Evolutionary conservation across 2,329 filamentous ascomycete species (phyloP).

Genomic region (Talaromyces sp.): DNA sequence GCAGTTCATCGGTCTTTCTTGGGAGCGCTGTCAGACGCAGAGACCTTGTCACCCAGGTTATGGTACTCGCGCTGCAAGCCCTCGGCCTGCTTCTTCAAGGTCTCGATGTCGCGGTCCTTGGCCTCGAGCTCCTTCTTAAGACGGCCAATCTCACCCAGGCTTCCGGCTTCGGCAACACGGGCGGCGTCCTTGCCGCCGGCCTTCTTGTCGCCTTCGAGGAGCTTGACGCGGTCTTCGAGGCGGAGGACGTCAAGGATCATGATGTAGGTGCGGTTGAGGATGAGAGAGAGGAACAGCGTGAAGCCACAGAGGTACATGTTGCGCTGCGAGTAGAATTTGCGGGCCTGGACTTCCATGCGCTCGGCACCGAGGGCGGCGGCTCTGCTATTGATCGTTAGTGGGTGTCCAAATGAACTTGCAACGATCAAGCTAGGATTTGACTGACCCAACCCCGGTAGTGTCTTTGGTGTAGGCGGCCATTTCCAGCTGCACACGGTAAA

Average conservation of each 20-base stretch:
- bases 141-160: slow-evolving; percentile 70
- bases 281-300: slow-evolving; percentile 96
- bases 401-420: neutral
- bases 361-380: slow-evolving; percentile 72
- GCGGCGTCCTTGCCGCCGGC: slow-evolving; percentile 62
- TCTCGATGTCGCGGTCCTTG: slow-evolving; percentile 40
- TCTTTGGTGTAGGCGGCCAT: slow-evolving; percentile 67
- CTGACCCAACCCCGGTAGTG: slow-evolving; percentile 46
- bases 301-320: slow-evolving; percentile 99
- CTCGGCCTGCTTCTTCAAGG: slow-evolving; percentile 85
- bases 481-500: slow-evolving; percentile 94
- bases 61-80: slow-evolving; percentile 81
- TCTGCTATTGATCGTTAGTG: slow-evolving; percentile 34
- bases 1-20: slow-evolving; percentile 52
- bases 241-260: slow-evolving; percentile 92
- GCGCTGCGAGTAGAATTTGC: slow-evolving; percentile 99
- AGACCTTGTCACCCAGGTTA: slow-evolving; percentile 76
- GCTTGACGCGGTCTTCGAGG: slow-evolving; percentile 86
- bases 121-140: slow-evolving; percentile 56
- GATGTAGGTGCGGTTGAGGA: slow-evolving; percentile 95
- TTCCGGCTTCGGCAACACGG: slow-evolving; percentile 67
- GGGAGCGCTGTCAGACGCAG: slow-evolving; percentile 42
- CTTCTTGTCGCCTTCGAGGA: slow-evolving; percentile 64
- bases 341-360: slow-evolving; percentile 95
- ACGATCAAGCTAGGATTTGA: slow-evolving; percentile 8